Base-by-base conservation (phyloP, 2,329 filamentous ascomycete species). In the Geosmithia flava region DNA sequence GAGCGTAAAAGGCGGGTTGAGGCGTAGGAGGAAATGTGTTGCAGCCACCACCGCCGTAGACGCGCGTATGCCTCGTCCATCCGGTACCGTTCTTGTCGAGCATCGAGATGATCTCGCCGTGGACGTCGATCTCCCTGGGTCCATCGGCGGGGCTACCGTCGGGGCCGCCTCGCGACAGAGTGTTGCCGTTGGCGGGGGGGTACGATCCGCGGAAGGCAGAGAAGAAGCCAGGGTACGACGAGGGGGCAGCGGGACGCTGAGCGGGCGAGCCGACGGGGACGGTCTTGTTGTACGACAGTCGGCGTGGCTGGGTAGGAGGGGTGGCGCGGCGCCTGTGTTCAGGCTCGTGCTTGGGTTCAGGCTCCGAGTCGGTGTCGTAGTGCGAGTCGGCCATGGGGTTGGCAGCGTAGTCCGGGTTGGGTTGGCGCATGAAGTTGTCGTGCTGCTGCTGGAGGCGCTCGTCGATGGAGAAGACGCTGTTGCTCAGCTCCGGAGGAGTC, bases 41-140 rank as follows among this genome's bases (percentile, higher is more conserved):
- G 52, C 76, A 80, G 2, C 74, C 68, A 6, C 76, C 75, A 50
- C 76, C 76, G 27, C 75, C 75, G 52, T 78, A 80, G 23, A 80
- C 76, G 23, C 75, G 69, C 16, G 76, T 80, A 57, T 80, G 76
- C 39, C 75, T 69, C 54, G 68, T 73, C 76, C 75, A 80, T 42
- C 68, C 69, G 17, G 68, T 65, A 4, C 72, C 74, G 13, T 67
- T 62, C 49, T 65, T 64, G 55, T 76, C 69, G 49, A 70, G 60
- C 13, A 70, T 63, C 8, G 70, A 71, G 41, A 76, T 65, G 48
- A 74, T 71, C 55, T 78, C 72, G 27, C 72, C 74, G 44, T 71
- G 65, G 4, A 75, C 62, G 46, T 68, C 64, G 37, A 71, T 63
- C 49, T 68, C 65, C 15, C 59, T 59, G 20, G 53, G 51, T 48